Conservation (phyloP, 345 rosid species). For the Garcia nutans region DNA sequence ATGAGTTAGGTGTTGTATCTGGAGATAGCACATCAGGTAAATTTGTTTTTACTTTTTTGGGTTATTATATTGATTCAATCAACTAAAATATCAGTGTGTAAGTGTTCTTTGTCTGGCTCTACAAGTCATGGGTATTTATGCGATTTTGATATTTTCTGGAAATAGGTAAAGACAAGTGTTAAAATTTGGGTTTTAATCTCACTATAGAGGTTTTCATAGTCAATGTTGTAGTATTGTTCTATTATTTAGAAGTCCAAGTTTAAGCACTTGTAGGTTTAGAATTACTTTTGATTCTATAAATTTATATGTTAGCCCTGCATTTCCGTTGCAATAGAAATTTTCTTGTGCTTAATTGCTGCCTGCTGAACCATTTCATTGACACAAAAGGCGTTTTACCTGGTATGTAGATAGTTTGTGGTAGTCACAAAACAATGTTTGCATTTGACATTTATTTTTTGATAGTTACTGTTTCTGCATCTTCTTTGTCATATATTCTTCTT, state of each 20-base stretch:
- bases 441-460: too few relatives aligned
- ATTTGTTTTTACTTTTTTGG: not conserved
- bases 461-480: too few relatives aligned
- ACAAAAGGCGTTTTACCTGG: too few relatives aligned
- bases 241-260: not conserved
- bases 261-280: not conserved
- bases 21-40: constrained; percentile 87
- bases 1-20: constrained; percentile 87
- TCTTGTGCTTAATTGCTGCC: too few relatives aligned
- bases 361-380: too few relatives aligned
- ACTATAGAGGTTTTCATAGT: not conserved
- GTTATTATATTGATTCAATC: not conserved
- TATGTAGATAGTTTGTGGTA: too few relatives aligned
- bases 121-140: not conserved
- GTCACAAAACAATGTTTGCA: too few relatives aligned
- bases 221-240: not conserved
- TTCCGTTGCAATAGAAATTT: too few relatives aligned
- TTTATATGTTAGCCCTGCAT: too few relatives aligned
- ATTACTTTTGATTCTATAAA: too few relatives aligned
- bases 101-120: not conserved
- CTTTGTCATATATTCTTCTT: too few relatives aligned
- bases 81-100: too few relatives aligned
- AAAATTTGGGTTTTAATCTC: not conserved
- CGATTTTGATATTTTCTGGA: not conserved
- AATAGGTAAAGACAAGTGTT: not conserved